Conservation (phyloP, 1,139 yeast genomes). For the Insectozyma bohioensis region DNA sequence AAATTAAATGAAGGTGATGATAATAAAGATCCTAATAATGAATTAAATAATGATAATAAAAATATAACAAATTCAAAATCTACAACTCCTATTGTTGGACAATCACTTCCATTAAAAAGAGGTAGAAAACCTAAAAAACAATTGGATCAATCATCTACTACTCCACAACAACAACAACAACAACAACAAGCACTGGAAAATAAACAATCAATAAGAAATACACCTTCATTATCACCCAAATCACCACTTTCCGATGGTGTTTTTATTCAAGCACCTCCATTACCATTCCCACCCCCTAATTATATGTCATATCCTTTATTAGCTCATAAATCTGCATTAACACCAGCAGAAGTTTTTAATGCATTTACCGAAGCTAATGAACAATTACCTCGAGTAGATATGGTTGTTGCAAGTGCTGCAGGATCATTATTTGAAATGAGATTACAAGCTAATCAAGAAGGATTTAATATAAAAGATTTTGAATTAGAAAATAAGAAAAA, state of each 20-base stretch:
- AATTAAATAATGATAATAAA: no score
- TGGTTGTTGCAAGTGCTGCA: conserved; percentile 52
- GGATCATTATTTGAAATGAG: conserved; percentile 43
- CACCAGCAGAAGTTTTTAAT: conserved; percentile 39
- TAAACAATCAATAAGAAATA: neutral
- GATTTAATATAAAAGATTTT: conserved; percentile 23
- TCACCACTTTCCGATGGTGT: conserved; percentile 6
- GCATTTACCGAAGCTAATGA: conserved; percentile 40
- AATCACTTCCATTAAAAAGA: conserved; percentile 2
- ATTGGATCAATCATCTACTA: conserved; percentile 1
- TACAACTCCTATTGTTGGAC: conserved; percentile 2
- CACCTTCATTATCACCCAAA: neutral
- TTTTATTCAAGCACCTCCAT: conserved; percentile 38
- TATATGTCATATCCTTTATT: conserved; percentile 49
- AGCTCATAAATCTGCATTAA: conserved; percentile 35
- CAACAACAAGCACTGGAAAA: conserved; percentile 1
- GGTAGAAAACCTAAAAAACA: conserved; percentile 9
- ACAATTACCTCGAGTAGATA: conserved; percentile 41
- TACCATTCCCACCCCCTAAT: conserved; percentile 50
- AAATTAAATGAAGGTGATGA: neutral
- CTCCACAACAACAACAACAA: conserved; percentile 6
- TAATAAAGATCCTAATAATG: conserved; percentile 8
- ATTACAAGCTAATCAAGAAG: conserved; percentile 35
- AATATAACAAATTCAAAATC: conserved; percentile 14
- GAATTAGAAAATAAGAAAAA: conserved; percentile 6